Evolutionary conservation across 805 yeast species (phyloP).

Genomic region (Starmerella vitae): DNA sequence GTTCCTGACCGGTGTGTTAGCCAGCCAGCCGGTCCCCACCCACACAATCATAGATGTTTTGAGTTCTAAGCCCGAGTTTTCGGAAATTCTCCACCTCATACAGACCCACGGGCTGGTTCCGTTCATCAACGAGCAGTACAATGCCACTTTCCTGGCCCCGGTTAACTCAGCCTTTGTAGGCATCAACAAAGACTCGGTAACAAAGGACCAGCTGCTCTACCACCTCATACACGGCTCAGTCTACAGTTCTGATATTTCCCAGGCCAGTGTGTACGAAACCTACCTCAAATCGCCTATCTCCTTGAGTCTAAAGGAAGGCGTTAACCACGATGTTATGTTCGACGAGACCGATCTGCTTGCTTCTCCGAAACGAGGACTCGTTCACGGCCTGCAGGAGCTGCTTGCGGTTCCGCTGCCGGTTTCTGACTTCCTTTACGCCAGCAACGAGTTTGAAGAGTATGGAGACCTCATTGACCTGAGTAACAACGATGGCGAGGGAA

Average conservation of each 20-base stretch:
- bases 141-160: conserved; percentile 67
- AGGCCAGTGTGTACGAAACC: conserved; percentile 7
- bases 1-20: conserved; percentile 1
- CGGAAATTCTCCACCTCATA: conserved; percentile 43
- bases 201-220: conserved; percentile 20
- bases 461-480: conserved; percentile 11
- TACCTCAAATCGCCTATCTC: conserved; percentile 14
- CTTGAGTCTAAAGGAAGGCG: conserved; percentile 11
- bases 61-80: conserved; percentile 53
- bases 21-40: conserved; percentile 16
- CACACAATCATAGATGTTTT: conserved; percentile 45
- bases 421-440: conserved; percentile 11
- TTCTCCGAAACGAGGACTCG: conserved; percentile 20
- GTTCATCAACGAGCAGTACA: conserved; percentile 41
- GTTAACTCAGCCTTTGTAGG: conserved; percentile 58
- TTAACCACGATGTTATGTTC: conserved; percentile 14
- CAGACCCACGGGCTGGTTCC: conserved; percentile 56
- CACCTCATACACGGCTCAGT: conserved; percentile 26
- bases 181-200: conserved; percentile 9
- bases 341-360: conserved; percentile 20
- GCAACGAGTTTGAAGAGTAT: conserved; percentile 9
- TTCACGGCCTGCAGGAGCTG: conserved; percentile 18
- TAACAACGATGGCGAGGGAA: background rate
- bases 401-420: conserved; percentile 16
- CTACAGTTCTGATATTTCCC: conserved; percentile 6